Evolutionary conservation across 768 basidiomycete species (phyloP), one percentile per base, ranked within the genome.

Genomic region (Daedaleopsis sinensis): DNA sequence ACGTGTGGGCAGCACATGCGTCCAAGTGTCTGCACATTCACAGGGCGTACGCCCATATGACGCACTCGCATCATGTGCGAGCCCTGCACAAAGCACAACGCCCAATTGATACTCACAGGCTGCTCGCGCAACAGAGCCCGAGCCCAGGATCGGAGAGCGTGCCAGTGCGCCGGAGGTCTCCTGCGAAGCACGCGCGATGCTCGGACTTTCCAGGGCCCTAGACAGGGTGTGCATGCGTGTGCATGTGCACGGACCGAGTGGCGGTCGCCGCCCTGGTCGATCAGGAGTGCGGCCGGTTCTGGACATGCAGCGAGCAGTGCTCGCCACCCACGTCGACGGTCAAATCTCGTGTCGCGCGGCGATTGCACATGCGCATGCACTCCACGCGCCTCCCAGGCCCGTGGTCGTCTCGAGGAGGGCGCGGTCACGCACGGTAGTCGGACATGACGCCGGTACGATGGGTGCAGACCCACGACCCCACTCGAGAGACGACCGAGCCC

Each of bases 181-280:
- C n/a, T n/a, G n/a, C 52, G 42, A 61, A 61, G 60, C 55, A 56
- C 53, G 18, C 60, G 56, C 60, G 60, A 61, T 56, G 36, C 49
- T 61, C 60, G 60, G 54, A 24, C 49, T 43, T 46, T 18, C 55
- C 55, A 39, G 19, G 11, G 42, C 60, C 49, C 11, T 55, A 47
- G 59, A 38, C 39, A 42, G 5, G 11, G 18, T 42, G 13, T 42
- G 13, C 39, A 11, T 42, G 39, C 39, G 11, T 12, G 3, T 18
- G 39, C 11, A n/a, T 35, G 19, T 42, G 36, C 16, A 19, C 55
- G 43, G 43, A 48, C 27, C 27, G 8, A 47, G 12, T 15, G 55
- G 10, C 43, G 46, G 35, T 11, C 19, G 24, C 55, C 46, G 18
- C 13, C 44, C 27, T 18, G 21, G 47, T 49, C 23, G 47, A 49